A percentile compares a stretch with the other conserved stretches of the same genome.
Conservation (phyloP, 2,329 filamentous ascomycete species). For the Aschersonia sp. region DNA sequence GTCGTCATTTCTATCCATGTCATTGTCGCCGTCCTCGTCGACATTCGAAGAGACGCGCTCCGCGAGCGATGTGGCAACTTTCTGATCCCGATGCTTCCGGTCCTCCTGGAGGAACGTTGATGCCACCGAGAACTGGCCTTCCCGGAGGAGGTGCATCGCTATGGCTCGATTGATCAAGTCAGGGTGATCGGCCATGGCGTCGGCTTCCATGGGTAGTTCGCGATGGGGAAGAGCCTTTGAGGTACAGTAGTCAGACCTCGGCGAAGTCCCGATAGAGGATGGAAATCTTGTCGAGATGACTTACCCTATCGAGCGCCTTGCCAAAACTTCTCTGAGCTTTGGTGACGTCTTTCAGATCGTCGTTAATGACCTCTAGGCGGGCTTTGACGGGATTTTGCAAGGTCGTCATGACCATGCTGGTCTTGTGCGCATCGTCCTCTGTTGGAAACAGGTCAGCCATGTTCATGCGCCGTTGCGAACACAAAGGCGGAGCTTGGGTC, state of each 20-base stretch:
- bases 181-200: slow-evolving; percentile 62
- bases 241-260: too few species aligned
- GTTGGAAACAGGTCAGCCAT: slow-evolving; percentile 6
- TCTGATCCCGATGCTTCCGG: slow-evolving; percentile 18
- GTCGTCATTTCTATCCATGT: slow-evolving; percentile 15
- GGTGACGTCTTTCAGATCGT: slow-evolving; percentile 70
- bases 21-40: slow-evolving; percentile 17
- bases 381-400: slow-evolving; percentile 76
- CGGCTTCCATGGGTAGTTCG: slow-evolving; percentile 62
- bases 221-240: slow-evolving; percentile 28
- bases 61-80: slow-evolving; percentile 7
- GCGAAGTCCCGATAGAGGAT: not conserved
- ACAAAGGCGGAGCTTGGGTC: not conserved
- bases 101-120: slow-evolving; percentile 70
- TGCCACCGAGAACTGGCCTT: slow-evolving; percentile 84
- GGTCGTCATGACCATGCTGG: slow-evolving; percentile 63
- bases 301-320: slow-evolving; percentile 70
- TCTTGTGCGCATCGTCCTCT: slow-evolving; percentile 34
- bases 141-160: slow-evolving; percentile 87
- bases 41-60: slow-evolving; percentile 6
- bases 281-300: slow-evolving; percentile 3
- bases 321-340: slow-evolving; percentile 70
- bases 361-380: slow-evolving; percentile 65
- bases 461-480: slow-evolving; percentile 1
- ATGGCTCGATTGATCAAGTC: slow-evolving; percentile 82